These are phyloP conservation scores for Nicotiana otophora DNA, from an alignment of 257 asterid genomes.

Conservation along the genomic window DNA sequence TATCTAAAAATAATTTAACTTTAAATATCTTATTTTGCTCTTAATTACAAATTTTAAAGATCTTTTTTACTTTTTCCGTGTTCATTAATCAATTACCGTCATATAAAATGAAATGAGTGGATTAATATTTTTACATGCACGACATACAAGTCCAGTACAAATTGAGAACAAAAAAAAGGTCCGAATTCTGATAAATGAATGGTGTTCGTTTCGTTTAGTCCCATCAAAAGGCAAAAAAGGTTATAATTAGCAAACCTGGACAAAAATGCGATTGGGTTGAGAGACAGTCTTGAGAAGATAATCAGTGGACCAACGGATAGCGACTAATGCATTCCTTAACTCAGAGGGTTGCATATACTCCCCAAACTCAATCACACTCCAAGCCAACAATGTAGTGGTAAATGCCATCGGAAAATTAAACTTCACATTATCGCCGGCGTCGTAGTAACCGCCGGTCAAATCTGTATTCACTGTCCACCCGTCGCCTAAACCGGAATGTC, in stretches of 20 bases:
- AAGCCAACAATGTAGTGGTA: constrained; percentile 89
- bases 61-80: no score
- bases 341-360: constrained; percentile 67
- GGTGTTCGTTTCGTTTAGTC: background rate
- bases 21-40: no score
- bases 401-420: constrained; percentile 95
- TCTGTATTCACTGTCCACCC: constrained; percentile 57
- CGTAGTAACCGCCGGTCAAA: constrained; percentile 90
- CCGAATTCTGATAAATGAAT: background rate
- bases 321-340: constrained; percentile 63
- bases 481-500: constrained; percentile 77
- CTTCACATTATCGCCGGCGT: constrained; percentile 94
- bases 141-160: background rate
- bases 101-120: background rate
- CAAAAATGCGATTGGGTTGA: constrained; percentile 78
- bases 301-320: constrained; percentile 83
- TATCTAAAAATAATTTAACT: no score
- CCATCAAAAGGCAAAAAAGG: background rate
- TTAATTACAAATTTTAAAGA: no score
- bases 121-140: background rate
- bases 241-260: constrained; percentile 52
- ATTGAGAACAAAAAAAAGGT: background rate
- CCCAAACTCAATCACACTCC: constrained; percentile 92
- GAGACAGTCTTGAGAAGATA: constrained; percentile 83
- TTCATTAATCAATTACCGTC: no score